Evolutionary conservation across 768 basidiomycete species (phyloP).

Genomic region (Albatrellus ellisii): DNA sequence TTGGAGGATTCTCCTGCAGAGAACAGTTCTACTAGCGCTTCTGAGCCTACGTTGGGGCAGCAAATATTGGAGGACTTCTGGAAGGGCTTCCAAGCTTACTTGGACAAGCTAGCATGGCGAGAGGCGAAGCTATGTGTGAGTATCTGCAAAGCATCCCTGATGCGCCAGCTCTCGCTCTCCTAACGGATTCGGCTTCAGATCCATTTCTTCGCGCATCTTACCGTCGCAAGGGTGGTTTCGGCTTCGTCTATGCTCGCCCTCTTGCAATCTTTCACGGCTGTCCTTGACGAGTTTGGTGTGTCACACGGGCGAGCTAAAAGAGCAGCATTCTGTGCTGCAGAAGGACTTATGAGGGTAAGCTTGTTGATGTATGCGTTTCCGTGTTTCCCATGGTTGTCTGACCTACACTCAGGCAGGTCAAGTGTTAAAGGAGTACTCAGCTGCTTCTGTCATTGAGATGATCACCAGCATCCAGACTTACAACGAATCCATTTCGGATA

Average conservation of each 20-base stretch:
- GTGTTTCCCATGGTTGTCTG: background rate
- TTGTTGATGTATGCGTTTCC: background rate
- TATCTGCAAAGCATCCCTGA: conserved; percentile 4
- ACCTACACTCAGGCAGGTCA: conserved; percentile 44
- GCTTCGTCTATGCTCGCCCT: conserved; percentile 68
- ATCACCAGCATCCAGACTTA: conserved; percentile 62
- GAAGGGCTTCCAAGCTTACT: conserved; percentile 79
- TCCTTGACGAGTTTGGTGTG: conserved; percentile 82
- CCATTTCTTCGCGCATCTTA: conserved; percentile 85
- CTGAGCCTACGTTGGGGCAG: conserved; percentile 39
- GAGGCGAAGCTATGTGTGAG: conserved; percentile 80
- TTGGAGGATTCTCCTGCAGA: conserved; percentile 27
- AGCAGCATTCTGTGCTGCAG: conserved; percentile 69
- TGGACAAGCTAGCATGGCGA: conserved; percentile 86
- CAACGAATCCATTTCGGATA: conserved; percentile 41
- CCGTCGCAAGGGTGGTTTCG: conserved; percentile 62
- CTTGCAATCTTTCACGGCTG: conserved; percentile 72
- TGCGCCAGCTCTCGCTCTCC: background rate
- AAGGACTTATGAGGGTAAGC: conserved; percentile 64
- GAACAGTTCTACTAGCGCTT: conserved; percentile 16
- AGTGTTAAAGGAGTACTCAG: conserved; percentile 44
- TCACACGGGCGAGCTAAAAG: conserved; percentile 75
- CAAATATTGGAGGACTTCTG: conserved; percentile 80
- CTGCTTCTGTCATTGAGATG: conserved; percentile 50
- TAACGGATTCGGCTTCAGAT: conserved; percentile 37